Percentiles rank a stretch among this genome's conserved stretches.
Conservation (phyloP, 495 filamentous ascomycete genomes). For the Friedmanniomyces endolithicus region DNA sequence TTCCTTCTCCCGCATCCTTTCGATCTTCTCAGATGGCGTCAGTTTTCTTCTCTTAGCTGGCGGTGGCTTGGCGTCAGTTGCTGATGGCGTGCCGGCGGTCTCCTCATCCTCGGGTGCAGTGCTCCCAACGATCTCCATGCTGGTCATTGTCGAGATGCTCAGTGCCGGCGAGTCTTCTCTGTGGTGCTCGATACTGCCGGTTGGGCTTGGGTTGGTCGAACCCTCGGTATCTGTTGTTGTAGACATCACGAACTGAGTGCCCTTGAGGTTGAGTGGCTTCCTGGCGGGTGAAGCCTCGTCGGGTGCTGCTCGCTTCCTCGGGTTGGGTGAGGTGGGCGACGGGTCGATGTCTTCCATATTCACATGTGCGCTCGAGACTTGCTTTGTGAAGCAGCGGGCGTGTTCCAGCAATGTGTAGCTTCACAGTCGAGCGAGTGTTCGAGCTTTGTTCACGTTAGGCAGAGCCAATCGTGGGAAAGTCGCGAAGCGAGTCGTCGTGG, state of each 20-base stretch:
- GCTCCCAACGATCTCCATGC: neutral
- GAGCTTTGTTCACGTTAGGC: too few relatives aligned
- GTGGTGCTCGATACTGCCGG: slow-evolving; percentile 1
- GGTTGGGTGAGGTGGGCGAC: slow-evolving; percentile 10
- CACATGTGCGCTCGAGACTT: neutral
- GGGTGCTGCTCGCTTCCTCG: slow-evolving; percentile 18
- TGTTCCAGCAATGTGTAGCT: too few relatives aligned
- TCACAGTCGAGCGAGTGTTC: too few relatives aligned
- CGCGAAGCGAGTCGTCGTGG: too few relatives aligned
- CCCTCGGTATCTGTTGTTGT: slow-evolving; percentile 31
- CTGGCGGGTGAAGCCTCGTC: slow-evolving; percentile 32
- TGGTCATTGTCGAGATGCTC: slow-evolving; percentile 18
- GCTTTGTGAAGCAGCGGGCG: too few relatives aligned
- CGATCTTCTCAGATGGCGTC: slow-evolving; percentile 32
- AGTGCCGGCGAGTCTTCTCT: slow-evolving; percentile 14
- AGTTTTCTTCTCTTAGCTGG: slow-evolving; percentile 31
- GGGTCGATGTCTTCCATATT: slow-evolving; percentile 18
- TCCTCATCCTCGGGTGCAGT: neutral
- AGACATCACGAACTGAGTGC: slow-evolving; percentile 81
- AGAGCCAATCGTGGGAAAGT: too few relatives aligned
- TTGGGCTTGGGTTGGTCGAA: slow-evolving; percentile 22
- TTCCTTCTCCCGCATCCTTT: slow-evolving; percentile 41
- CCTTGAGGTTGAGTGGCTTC: slow-evolving; percentile 65
- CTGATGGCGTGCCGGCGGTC: neutral
- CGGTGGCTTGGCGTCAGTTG: neutral